Percentiles rank a stretch among this genome's conserved stretches.
phyloP scores from a whole-genome alignment of 106 monocot species.

The Platanthera guangdongensis region DNA sequence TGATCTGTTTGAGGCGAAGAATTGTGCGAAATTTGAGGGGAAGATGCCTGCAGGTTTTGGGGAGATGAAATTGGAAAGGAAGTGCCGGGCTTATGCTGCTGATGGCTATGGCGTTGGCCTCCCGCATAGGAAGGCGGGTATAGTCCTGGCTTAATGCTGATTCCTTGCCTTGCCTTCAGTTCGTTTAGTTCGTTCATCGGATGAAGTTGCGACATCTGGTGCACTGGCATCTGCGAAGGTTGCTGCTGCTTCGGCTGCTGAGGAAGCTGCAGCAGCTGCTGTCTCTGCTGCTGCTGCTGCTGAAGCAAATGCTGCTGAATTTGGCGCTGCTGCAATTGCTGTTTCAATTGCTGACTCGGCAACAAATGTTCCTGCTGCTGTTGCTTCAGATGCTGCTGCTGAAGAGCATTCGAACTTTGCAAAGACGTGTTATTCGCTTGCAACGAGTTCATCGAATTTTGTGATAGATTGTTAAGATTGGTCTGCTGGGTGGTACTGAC shows the following conservation, averaged over 20 bases:
- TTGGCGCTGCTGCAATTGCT: slow-evolving; percentile 48
- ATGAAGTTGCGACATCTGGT: slow-evolving; percentile 56
- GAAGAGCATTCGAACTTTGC: slow-evolving; percentile 43
- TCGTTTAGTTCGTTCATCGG: slow-evolving; percentile 69
- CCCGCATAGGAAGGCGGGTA: slow-evolving; percentile 45
- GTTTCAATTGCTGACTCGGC: slow-evolving; percentile 43
- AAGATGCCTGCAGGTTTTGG: slow-evolving; percentile 72
- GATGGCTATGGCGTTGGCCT: slow-evolving; percentile 42
- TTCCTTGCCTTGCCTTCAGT: slow-evolving; percentile 48
- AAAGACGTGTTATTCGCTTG: slow-evolving; percentile 33
- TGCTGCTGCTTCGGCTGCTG: slow-evolving; percentile 43
- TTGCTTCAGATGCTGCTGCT: slow-evolving; percentile 54
- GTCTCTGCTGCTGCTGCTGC: slow-evolving; percentile 38
- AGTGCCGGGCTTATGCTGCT: slow-evolving; percentile 47
- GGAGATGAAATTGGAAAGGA: slow-evolving; percentile 77
- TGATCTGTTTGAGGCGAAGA: slow-evolving; percentile 92
- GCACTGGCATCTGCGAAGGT: slow-evolving; percentile 26
- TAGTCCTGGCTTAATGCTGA: slow-evolving; percentile 53
- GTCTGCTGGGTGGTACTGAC: slow-evolving; percentile 35
- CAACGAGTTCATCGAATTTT: slow-evolving; percentile 26
- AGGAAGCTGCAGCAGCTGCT: slow-evolving; percentile 31
- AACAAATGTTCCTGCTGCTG: slow-evolving; percentile 32
- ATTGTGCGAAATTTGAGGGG: slow-evolving; percentile 90
- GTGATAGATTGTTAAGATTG: slow-evolving; percentile 32
- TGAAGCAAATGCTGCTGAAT: slow-evolving; percentile 22